Conservation (phyloP, 2,329 filamentous ascomycete species). For the Colletotrichum lupini region DNA sequence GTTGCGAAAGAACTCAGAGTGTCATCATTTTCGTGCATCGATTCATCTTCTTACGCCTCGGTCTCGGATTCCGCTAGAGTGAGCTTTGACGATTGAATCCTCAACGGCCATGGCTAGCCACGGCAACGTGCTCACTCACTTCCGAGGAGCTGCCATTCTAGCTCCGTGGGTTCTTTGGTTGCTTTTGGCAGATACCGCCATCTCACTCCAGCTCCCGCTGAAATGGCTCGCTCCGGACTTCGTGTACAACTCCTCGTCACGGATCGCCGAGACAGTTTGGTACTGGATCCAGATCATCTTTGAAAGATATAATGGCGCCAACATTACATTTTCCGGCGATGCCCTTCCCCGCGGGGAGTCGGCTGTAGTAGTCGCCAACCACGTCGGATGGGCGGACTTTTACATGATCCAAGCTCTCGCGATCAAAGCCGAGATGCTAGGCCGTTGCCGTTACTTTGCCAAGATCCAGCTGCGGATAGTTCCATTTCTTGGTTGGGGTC, state of each 20-base stretch:
- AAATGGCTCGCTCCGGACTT: constrained; percentile 58
- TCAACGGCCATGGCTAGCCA: constrained; percentile 28
- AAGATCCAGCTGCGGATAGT: constrained; percentile 69
- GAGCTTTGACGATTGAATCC: not conserved
- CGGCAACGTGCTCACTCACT: constrained; percentile 44
- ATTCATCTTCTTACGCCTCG: constrained; percentile 1
- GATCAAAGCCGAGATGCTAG: constrained; percentile 65
- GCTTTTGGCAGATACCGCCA: constrained; percentile 60
- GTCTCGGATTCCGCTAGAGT: constrained; percentile 10
- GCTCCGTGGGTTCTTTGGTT: constrained; percentile 66
- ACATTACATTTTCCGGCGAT: constrained; percentile 65
- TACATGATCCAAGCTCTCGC: constrained; percentile 72
- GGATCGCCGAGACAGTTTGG: constrained; percentile 66
- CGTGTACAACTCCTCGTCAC: constrained; percentile 66
- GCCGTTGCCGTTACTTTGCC: constrained; percentile 71
- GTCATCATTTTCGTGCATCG: not conserved
- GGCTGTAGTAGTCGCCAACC: constrained; percentile 70
- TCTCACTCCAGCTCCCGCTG: constrained; percentile 61
- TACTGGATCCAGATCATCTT: constrained; percentile 68
- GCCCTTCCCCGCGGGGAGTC: constrained; percentile 63
- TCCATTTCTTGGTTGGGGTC: constrained; percentile 71
- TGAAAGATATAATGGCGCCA: constrained; percentile 62
- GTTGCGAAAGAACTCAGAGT: not conserved
- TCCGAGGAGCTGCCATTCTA: constrained; percentile 56
- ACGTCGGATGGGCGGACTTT: constrained; percentile 72